These are phyloP conservation scores for Articulospora tetracladia DNA, from an alignment of 495 filamentous ascomycete species.

Conservation along the genomic window DNA sequence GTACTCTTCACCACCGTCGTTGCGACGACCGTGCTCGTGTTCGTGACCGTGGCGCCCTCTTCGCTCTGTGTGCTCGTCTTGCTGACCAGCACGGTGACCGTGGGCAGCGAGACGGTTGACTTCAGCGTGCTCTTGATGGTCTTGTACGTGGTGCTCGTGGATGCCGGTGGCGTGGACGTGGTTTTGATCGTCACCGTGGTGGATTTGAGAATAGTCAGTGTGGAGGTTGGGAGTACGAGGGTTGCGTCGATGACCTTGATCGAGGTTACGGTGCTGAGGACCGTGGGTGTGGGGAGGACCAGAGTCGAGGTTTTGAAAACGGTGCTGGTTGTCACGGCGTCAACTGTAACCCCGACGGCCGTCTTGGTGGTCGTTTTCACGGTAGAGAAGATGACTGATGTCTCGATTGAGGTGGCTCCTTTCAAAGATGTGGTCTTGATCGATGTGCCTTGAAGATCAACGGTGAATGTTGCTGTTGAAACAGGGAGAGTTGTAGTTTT, in stretches of 20 bases:
- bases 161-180: background rate
- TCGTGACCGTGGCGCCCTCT: background rate
- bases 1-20: conserved; percentile 1
- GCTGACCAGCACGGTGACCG: background rate
- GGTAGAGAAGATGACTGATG: conserved; percentile 1
- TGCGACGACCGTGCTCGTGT: background rate
- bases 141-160: background rate
- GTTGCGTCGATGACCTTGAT: conserved; percentile 42
- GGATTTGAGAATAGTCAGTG: background rate
- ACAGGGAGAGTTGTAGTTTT: conserved; percentile 3
- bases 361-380: background rate
- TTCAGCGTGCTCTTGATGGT: background rate
- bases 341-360: background rate
- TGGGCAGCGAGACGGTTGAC: background rate
- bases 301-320: conserved; percentile 10
- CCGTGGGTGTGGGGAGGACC: conserved; percentile 31
- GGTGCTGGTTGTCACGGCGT: background rate
- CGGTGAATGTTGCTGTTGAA: background rate
- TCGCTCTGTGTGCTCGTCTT: background rate
- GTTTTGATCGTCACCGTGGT: background rate
- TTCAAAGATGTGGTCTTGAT: background rate
- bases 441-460: conserved; percentile 3
- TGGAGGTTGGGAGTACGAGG: conserved; percentile 24
- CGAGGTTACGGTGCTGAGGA: conserved; percentile 36
- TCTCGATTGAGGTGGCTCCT: background rate